Evolutionary conservation across 371 early-diverging fungal species (phyloP), one percentile per base, ranked within the genome.

Genomic region (Fennellomyces sp.): DNA sequence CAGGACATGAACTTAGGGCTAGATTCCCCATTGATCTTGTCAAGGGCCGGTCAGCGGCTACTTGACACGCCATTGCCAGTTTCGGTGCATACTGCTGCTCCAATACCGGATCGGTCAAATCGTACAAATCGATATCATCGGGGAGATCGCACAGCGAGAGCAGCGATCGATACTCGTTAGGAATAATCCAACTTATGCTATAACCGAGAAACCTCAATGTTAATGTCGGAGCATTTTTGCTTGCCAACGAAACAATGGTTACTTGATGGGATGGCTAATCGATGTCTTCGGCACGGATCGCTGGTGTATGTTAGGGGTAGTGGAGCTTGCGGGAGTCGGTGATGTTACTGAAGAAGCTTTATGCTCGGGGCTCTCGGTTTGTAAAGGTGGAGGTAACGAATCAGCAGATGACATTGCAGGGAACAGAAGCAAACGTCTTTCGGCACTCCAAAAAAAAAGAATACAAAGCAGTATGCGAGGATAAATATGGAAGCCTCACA

Each of bases 1-100:
- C 93, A 0, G 93, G 93, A 72, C 92, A 91, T 3, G 88, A 88
- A 53, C 88, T 88, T 31, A 93, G 66, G 5, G 87, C 89, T 38
- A 93, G 60, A 60, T 91, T 93, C 3, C 85, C 85, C 47, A 57
- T 61, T 19, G 11, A 53, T 11, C 38, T 56, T 48, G 17, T 23
- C 8, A 13, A 8, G 35, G 26, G 19, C 29, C 33, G 26, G 50
- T 38, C 36, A 6, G 36, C 19, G 17, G 15, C 35, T 42, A 52
- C 25, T 52, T 59, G 41, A 39, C 39, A 39, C 55, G 63, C 35
- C 53, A 36, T 30, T 55, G 33, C 54, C 21, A 38, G 38, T 23
- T 52, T 49, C 42, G 36, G 55, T 12, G 30, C 51, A 19, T 57
- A 39, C 39, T 47, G 54, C 13, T 52, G 39, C 19, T 66, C 65